Evolutionary conservation across 192 early-diverging fungal genomes (phyloP), one percentile per base, ranked within the genome.

Genomic region (Coemansia sp.): DNA sequence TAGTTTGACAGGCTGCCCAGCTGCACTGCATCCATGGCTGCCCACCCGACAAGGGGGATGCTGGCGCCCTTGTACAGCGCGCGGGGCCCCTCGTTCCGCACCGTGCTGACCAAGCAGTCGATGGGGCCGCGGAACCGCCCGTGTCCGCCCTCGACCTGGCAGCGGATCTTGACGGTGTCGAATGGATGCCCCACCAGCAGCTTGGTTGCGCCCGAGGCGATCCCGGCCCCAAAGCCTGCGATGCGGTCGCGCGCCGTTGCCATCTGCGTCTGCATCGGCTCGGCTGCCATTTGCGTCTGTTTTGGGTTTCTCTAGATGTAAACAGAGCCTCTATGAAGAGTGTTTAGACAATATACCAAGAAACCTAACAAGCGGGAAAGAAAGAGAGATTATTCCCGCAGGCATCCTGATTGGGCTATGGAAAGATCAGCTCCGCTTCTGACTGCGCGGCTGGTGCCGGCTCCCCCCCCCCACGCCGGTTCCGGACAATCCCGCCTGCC

Each of bases 11-110:
- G 66, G 2, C 90, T 88, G 20, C 93, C 93, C 51, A 96, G 70
- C 56, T 80, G 76, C 21, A 79, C 72, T 6, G 80, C 71, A 47
- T 94, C 92, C 91, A 94, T 93, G 45, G 90, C 76, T 2, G 86
- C 84, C 92, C 92, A 97, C 11, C 94, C 94, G 44, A 97, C 60
- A 41, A 97, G 66, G 15, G 94, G 94, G 9, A 92, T 91, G 17
- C 90, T 93, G 11, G 93, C 91, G 40, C 94, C 94, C 64, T 93
- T 93, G 79, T 97, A 97, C 5, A 97, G 79, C 8, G 89, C 93
- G 5, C 85, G 77, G 12, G 80, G 64, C 2, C 87, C 87, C 59
- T 91, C 89, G 36, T 87, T 60, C n/a, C 76, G 64, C 37, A 89
- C 56, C 0, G 89, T 91, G 50, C 71, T 63, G 39, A 72, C 44